Evolutionary conservation across 176 grass and related monocot species (phyloP), one percentile per base, ranked within the genome.

Genomic region (Phyllostachys edulis): DNA sequence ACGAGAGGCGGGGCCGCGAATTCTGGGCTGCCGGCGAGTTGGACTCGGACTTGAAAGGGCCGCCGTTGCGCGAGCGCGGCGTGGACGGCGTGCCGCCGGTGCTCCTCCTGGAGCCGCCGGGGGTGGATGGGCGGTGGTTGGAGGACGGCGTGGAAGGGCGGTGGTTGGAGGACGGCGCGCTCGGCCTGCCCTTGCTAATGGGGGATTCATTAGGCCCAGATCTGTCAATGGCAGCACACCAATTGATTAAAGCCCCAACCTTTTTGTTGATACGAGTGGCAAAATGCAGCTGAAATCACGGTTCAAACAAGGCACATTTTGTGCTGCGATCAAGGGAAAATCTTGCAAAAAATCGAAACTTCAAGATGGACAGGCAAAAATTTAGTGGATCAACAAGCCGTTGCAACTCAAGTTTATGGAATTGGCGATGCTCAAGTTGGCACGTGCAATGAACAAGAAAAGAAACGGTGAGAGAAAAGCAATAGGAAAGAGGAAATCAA

Each of bases 151-250:
- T 92, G 57, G 87, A 89, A 0, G 90, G 82, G 40, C 92, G 82
- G 50, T 89, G 89, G 32, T 79, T 88, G 69, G 85, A 73, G 7
- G 85, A 94, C 5, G 96, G 88, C 63, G 91, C 93, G 75, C 73
- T 88, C 26, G 94, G 94, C 78, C 86, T 82, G 47, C 63, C 65
- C 90, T 86, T 91, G 97, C 87, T 80, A 51, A 88, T 69, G 20
- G 90, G 89, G 67, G 97, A 89, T 61, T 99, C 97, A 44, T 80
- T 94, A 27, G 88, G 84, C 74, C 97, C 93, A 94, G 97, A 96
- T 99, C 97, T 99, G 87, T 13, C 46, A 77, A 73, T 37, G 84
- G 46, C 67, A 18, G 51, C 57, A 69, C 65, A 76, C 54, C 47
- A 34, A 37, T 54, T 67, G 1, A 39, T 32, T 13, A 78, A 85